phyloP scores from a whole-genome alignment of 2,329 filamentous ascomycete species.

The Aspergillus eucalypticola region DNA sequence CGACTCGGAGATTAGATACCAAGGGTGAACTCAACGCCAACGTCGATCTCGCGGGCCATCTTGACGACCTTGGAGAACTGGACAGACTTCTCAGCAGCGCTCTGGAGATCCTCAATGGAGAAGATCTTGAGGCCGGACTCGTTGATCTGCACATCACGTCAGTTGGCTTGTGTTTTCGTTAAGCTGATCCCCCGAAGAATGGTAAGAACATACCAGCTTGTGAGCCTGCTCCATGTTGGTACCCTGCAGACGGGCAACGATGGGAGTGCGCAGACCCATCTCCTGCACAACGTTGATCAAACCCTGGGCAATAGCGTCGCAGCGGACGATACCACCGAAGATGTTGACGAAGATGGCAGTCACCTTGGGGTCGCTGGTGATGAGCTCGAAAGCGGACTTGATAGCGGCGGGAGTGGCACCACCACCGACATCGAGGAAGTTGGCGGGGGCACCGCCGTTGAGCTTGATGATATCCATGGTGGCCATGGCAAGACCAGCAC shows the following conservation, averaged over 20 bases:
- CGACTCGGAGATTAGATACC: constrained; percentile 68
- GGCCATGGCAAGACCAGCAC: constrained; percentile 97
- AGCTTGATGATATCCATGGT: constrained; percentile 99
- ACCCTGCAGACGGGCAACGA: constrained; percentile 95
- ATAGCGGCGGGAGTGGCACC: constrained; percentile 96
- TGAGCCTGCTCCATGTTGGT: constrained; percentile 97
- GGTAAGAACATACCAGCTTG: constrained; percentile 61
- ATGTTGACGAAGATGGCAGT: constrained; percentile 99
- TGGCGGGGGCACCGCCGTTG: constrained; percentile 91
- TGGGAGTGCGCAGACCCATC: constrained; percentile 94
- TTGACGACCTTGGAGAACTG: constrained; percentile 99
- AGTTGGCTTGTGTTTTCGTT: background rate
- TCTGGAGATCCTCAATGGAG: constrained; percentile 97
- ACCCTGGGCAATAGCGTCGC: constrained; percentile 94
- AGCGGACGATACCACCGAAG: constrained; percentile 97
- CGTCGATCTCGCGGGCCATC: constrained; percentile 96
- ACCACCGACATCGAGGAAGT: constrained; percentile 98
- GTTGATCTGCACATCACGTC: constrained; percentile 64
- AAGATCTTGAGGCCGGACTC: constrained; percentile 99
- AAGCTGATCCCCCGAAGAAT: no score
- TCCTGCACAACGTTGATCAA: constrained; percentile 91
- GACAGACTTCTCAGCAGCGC: constrained; percentile 93
- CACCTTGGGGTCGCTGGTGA: constrained; percentile 97
- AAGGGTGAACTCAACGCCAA: constrained; percentile 91
- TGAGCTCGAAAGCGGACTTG: constrained; percentile 96